Conservation (phyloP, 2,329 filamentous ascomycete genomes). For the Pseudogymnoascus sp. region DNA sequence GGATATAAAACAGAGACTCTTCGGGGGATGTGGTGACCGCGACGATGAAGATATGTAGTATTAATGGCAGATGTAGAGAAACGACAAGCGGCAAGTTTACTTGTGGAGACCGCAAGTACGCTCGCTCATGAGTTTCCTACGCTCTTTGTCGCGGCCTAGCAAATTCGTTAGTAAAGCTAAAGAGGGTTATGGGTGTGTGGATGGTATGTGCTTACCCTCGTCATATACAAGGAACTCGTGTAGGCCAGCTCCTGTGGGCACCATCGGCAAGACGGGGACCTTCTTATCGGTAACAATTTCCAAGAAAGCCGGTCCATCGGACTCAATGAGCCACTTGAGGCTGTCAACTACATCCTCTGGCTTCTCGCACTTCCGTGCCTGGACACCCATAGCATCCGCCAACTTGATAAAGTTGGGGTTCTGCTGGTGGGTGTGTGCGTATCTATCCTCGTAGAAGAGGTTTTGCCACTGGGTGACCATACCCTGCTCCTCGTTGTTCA, state of each 20-base stretch:
- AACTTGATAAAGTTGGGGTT: constrained; percentile 97
- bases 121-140: constrained; percentile 60
- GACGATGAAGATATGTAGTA: constrained; percentile 8
- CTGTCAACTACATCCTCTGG: constrained; percentile 70
- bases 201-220: constrained; percentile 47
- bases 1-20: constrained; percentile 8
- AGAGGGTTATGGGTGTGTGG: constrained; percentile 13
- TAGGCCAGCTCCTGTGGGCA: constrained; percentile 76
- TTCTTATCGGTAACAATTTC: constrained; percentile 89
- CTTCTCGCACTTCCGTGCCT: constrained; percentile 63
- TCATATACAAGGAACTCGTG: constrained; percentile 93
- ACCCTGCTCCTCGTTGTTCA: constrained; percentile 97
- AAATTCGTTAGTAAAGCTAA: constrained; percentile 30
- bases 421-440: constrained; percentile 82
- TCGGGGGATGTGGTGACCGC: constrained; percentile 1
- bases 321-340: constrained; percentile 82
- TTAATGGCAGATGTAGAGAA: constrained; percentile 7
- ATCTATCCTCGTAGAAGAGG: constrained; percentile 93
- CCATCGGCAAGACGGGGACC: constrained; percentile 96
- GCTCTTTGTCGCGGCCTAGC: constrained; percentile 59
- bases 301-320: constrained; percentile 83
- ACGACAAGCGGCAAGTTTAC: constrained; percentile 14
- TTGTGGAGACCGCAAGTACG: constrained; percentile 48
- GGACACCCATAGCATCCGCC: constrained; percentile 82
- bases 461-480: constrained; percentile 99